These are phyloP conservation scores for Globomyces sp. DNA, from an alignment of 371 early-diverging fungal genomes.

Conservation along the genomic window DNA sequence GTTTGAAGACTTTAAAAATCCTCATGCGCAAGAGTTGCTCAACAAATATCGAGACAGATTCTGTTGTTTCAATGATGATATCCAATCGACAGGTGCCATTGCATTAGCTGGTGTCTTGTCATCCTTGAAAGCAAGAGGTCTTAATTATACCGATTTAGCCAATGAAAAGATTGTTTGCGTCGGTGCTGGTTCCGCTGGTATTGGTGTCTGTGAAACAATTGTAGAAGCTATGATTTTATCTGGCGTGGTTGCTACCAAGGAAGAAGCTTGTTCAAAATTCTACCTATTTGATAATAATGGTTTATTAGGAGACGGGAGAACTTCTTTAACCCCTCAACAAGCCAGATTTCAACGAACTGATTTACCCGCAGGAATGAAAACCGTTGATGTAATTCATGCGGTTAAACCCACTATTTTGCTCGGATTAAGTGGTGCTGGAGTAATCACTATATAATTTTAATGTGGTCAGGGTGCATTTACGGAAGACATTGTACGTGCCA, in stretches of 20 bases:
- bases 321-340: slow-evolving; percentile 54
- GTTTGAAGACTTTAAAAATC: slow-evolving; percentile 58
- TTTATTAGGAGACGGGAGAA: slow-evolving; percentile 24
- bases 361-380: slow-evolving; percentile 47
- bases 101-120: slow-evolving; percentile 10
- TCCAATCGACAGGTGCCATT: slow-evolving; percentile 47
- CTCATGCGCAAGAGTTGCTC: slow-evolving; percentile 60
- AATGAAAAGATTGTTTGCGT: slow-evolving; percentile 62
- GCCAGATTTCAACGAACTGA: slow-evolving; percentile 53
- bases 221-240: slow-evolving; percentile 6
- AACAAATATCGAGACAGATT: slow-evolving; percentile 60
- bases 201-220: slow-evolving; percentile 66
- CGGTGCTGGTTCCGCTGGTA: slow-evolving; percentile 69
- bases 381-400: slow-evolving; percentile 57
- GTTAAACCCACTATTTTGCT: slow-evolving; percentile 64
- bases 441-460: not conserved
- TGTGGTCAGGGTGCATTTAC: slow-evolving; percentile 58
- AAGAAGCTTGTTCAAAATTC: slow-evolving; percentile 59
- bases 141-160: slow-evolving; percentile 15
- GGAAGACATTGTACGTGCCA: slow-evolving; percentile 48
- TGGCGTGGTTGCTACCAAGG: slow-evolving; percentile 46
- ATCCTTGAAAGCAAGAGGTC: slow-evolving; percentile 54
- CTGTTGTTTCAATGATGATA: slow-evolving; percentile 70
- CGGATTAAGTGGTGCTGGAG: slow-evolving; percentile 49
- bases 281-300: slow-evolving; percentile 29